These are phyloP conservation scores for Elongisporangium undulatum DNA, from an alignment of 352 stramenopile species.

Conservation along the genomic window DNA sequence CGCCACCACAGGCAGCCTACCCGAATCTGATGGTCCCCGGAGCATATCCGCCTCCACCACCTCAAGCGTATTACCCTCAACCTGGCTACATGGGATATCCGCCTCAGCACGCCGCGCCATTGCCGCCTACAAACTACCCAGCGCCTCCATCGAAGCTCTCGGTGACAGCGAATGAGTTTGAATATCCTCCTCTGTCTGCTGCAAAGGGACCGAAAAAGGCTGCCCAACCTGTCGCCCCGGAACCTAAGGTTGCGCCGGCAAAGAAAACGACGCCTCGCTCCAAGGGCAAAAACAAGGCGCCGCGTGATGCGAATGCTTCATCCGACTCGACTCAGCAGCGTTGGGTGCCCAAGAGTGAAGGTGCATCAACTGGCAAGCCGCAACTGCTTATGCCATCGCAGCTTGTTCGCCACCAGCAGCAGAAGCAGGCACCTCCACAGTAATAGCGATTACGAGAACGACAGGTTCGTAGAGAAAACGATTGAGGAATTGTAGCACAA, in stretches of 20 bases:
- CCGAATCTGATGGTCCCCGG: conserved; percentile 9
- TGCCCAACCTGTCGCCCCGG: neutral
- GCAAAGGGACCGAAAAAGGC: conserved; percentile 7
- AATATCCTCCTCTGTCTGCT: conserved; percentile 14
- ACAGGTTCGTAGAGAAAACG: neutral
- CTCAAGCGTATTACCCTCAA: conserved; percentile 19
- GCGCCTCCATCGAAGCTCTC: neutral
- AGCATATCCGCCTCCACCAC: conserved; percentile 12
- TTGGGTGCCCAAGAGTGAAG: conserved; percentile 28
- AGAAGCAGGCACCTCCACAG: conserved; percentile 18
- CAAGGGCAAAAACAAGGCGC: conserved; percentile 6
- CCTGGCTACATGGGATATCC: conserved; percentile 25
- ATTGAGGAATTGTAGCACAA: neutral
- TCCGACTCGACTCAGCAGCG: conserved; percentile 15
- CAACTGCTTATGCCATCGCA: conserved; percentile 46
- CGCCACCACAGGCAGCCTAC: conserved; percentile 15
- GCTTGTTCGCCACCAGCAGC: conserved; percentile 43
- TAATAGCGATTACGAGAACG: neutral
- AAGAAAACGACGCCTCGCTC: conserved; percentile 14
- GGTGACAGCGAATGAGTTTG: conserved; percentile 5
- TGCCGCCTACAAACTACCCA: conserved; percentile 8
- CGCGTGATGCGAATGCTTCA: conserved; percentile 3
- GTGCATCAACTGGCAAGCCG: conserved; percentile 4
- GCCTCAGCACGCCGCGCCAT: conserved; percentile 13
- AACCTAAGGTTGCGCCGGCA: conserved; percentile 10